A percentile compares a stretch with the other conserved stretches of the same genome.
Evolutionary conservation across 257 asterid genomes (phyloP).

Genomic region (Capsicum baccatum): DNA sequence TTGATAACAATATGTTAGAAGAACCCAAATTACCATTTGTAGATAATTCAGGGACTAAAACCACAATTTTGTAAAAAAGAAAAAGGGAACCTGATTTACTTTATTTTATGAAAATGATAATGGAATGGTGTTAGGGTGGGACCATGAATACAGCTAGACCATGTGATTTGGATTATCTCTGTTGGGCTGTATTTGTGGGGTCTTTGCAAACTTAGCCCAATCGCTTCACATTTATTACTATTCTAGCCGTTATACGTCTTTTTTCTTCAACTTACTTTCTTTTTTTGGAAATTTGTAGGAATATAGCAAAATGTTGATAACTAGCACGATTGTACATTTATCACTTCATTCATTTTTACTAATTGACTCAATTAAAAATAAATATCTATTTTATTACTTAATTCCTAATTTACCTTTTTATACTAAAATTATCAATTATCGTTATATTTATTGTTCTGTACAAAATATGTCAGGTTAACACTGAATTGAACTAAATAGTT

Average conservation of each 20-base stretch:
- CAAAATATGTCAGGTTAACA: no score
- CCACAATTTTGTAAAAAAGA: neutral
- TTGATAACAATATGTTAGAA: neutral
- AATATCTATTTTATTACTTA: no score
- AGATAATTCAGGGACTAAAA: neutral
- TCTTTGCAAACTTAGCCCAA: neutral
- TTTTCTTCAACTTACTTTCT: neutral
- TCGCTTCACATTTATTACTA: neutral
- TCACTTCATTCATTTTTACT: no score
- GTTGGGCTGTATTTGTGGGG: slow-evolving; percentile 1
- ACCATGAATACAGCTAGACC: slow-evolving; percentile 50
- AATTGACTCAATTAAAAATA: no score
- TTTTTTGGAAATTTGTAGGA: neutral
- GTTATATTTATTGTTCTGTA: no score
- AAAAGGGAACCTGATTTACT: neutral
- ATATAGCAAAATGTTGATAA: neutral
- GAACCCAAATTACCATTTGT: neutral
- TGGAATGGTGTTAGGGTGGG: slow-evolving; percentile 30
- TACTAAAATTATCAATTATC: no score
- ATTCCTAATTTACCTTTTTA: no score
- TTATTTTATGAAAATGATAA: neutral
- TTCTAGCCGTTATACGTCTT: slow-evolving; percentile 24
- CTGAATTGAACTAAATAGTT: neutral
- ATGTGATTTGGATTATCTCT: slow-evolving; percentile 54
- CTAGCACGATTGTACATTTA: neutral